phyloP scores from a whole-genome alignment of 768 basidiomycete genomes.

The Serendipita sp. region DNA sequence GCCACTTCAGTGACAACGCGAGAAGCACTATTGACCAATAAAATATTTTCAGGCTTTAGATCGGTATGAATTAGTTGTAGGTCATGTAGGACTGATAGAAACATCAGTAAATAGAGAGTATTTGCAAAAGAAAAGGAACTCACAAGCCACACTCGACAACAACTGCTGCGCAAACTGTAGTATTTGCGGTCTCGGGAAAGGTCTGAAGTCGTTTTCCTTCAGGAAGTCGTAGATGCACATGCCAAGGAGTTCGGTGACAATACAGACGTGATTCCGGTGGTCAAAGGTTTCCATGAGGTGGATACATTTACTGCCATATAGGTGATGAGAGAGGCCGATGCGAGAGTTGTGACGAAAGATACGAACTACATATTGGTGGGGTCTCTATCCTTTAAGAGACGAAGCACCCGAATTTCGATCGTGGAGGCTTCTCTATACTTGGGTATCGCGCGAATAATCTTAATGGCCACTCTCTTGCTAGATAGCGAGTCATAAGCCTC shows the following conservation, averaged over 20 bases:
- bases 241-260: conserved; percentile 88
- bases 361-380: conserved; percentile 76
- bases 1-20: conserved; percentile 6
- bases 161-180: conserved; percentile 89
- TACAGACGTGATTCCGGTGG: conserved; percentile 91
- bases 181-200: conserved; percentile 92
- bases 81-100: conserved; percentile 63
- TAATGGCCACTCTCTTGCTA: conserved; percentile 76
- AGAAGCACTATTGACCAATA: conserved; percentile 75
- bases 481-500: conserved; percentile 73
- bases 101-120: neutral
- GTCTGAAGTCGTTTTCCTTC: conserved; percentile 92
- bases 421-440: conserved; percentile 98
- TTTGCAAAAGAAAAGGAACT: conserved; percentile 20
- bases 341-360: conserved; percentile 6
- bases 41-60: conserved; percentile 96
- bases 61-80: conserved; percentile 91
- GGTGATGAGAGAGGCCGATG: conserved; percentile 13
- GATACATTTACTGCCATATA: conserved; percentile 73
- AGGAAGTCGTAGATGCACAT: conserved; percentile 98
- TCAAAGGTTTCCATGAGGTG: conserved; percentile 91
- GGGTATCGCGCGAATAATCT: conserved; percentile 95
- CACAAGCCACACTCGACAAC: conserved; percentile 85
- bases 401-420: conserved; percentile 90
- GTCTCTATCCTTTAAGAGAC: conserved; percentile 80